Base-by-base conservation (phyloP, 495 filamentous ascomycete species). In the Aspergillus ellipticus region DNA sequence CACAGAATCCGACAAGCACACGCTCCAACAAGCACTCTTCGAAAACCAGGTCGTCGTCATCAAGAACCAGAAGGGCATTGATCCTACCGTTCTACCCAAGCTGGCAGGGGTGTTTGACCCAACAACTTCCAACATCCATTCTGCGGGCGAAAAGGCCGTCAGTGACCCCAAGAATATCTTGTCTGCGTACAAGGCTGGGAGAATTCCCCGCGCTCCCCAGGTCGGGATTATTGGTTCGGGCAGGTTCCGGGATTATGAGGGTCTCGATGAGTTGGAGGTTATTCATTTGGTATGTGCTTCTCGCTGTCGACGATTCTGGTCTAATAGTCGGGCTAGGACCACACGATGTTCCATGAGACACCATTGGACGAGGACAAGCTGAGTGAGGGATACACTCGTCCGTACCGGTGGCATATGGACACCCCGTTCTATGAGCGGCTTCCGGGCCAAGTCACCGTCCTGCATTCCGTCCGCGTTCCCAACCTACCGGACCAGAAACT, bases 31-130 rank as follows among this genome's bases (percentile, higher is more conserved):
- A 5, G 49, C 54, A 2, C 47, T 56, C 10, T 53, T 61, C 20
- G 43, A 57, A 19, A 61, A 61, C 19, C 54, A 61, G 21, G 54
- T 61, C 7, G 31, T 56, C 7, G 45, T 61, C 5, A 35, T 35
- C 33, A 35, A 52, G 9, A 43, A 41, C 8, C 58, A 56, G 28
- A 56, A 56, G 42, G 58, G 58, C 4, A 60, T 60, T 2, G 58
- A 60, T 17, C 42, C 58, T 0, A 56, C 58, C 3, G 21, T 49
- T 19, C 47, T 61, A 8, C 58, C 58, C 2, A n/a, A 51, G 8
- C 50, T 61, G 7, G 49, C 58, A 19, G 57, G 53, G 28, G 21
- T 61, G 17, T 61, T 61, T 21, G 58, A 56, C 19, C 43, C 58
- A 5, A 53, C 42, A n/a, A 49, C 58, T 1, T 56, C 58, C n/a